Evolutionary conservation across 495 filamentous ascomycete genomes (phyloP), one percentile per base, ranked within the genome.

Genomic region (Penicillium alfredii): DNA sequence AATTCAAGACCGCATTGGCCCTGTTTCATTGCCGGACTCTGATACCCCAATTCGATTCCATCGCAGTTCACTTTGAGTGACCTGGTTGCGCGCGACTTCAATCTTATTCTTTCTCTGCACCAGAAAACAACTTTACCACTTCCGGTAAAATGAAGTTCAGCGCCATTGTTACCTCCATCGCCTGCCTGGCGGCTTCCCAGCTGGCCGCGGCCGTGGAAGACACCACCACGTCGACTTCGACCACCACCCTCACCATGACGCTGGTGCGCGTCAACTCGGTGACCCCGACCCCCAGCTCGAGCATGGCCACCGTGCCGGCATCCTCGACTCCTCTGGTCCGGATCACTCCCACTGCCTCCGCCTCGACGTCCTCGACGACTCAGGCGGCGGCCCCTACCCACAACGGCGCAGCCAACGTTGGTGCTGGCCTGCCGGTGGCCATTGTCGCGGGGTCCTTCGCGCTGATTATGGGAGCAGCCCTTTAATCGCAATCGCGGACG

Each of bases 391-490:
- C 56, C 9, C 46, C 45, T 18, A 41, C 43, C 25, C 43, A 39
- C 11, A 50, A 37, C 16, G 53, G 53, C 24, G 55, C 53, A 3
- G 35, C 40, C 22, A 38, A 41, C 36, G 29, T 60, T 18, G 42
- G 43, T 29, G 56, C 49, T 33, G 48, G 47, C 44, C 44, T 69
- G 40, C 53, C 59, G 3, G 48, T 56, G 22, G 64, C 56, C 19
- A 34, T 69, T 6, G 50, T 58, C 12, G 61, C 61, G 1, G 63
- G 64, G 23, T 66, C 60, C 16, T 37, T 69, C 13, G 63, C 63
- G 30, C 46, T 69, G 40, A 40, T 62, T 44, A 28, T 69, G 55
- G 64, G 59, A 36, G 44, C 36, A 27, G 42, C 48, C 35, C 44
- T 64, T 24, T 68, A 47, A 57, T 51, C 38, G 38, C 39, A 23